phyloP scores from a whole-genome alignment of 768 basidiomycete genomes.

The Psilocybe azurescens region DNA sequence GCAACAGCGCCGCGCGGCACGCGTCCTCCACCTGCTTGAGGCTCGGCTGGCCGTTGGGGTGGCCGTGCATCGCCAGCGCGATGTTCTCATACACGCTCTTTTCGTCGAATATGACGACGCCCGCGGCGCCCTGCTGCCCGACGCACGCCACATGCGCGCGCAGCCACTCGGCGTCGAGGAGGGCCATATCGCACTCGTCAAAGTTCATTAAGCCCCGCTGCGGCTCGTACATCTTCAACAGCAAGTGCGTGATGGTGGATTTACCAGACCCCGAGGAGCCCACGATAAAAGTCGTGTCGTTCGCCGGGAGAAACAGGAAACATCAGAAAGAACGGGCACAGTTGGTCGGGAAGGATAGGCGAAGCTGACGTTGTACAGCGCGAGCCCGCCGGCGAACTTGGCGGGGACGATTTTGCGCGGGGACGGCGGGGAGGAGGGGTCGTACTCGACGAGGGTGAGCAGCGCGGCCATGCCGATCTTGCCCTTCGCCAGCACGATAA shows the following conservation, averaged over 20 bases:
- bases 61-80: slow-evolving; percentile 55
- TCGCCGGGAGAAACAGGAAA: slow-evolving; percentile 73
- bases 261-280: slow-evolving; percentile 94
- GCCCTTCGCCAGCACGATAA: slow-evolving; percentile 80
- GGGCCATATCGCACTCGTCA: slow-evolving; percentile 84
- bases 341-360: slow-evolving; percentile 83
- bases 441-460: slow-evolving; percentile 61
- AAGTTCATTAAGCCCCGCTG: slow-evolving; percentile 67
- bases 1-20: slow-evolving; percentile 83
- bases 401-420: slow-evolving; percentile 66
- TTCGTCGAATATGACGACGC: slow-evolving; percentile 66
- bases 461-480: slow-evolving; percentile 81
- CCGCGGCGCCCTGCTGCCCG: slow-evolving; percentile 73
- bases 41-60: slow-evolving; percentile 62
- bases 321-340: slow-evolving; percentile 64
- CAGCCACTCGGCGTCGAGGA: slow-evolving; percentile 76
- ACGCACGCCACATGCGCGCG: slow-evolving; percentile 75
- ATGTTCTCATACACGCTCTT: slow-evolving; percentile 82
- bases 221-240: slow-evolving; percentile 81
- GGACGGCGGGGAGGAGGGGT: slow-evolving; percentile 28
- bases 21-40: slow-evolving; percentile 79
- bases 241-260: slow-evolving; percentile 83
- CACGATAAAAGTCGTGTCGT: slow-evolving; percentile 90
- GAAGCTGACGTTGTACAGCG: slow-evolving; percentile 77
- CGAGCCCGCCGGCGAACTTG: slow-evolving; percentile 75